Evolutionary conservation across 495 filamentous ascomycete species (phyloP).

Genomic region (Ascobolus immersus): DNA sequence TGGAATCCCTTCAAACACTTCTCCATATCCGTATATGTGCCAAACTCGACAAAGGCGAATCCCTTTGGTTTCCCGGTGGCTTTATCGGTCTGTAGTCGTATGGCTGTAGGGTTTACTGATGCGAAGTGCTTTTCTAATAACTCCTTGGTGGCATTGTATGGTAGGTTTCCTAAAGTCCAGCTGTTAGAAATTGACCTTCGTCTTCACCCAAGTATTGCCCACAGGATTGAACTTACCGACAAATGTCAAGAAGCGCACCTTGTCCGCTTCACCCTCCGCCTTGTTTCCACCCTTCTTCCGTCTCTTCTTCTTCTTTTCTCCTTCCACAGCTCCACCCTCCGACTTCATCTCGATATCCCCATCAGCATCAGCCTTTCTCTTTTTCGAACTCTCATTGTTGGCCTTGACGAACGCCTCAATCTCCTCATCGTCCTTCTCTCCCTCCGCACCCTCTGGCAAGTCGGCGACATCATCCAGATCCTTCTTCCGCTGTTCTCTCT

Average conservation of each 20-base stretch:
- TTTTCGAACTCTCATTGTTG: slow-evolving; percentile 9
- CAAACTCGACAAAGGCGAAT: slow-evolving; percentile 83
- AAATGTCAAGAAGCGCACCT: slow-evolving; percentile 57
- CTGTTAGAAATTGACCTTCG: slow-evolving; percentile 5
- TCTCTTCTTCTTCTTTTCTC: slow-evolving; percentile 13
- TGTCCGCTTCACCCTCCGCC: slow-evolving; percentile 19
- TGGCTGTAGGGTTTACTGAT: slow-evolving; percentile 38
- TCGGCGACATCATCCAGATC: slow-evolving; percentile 20
- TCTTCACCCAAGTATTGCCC: background rate
- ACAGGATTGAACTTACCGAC: slow-evolving; percentile 29
- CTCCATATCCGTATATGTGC: slow-evolving; percentile 72
- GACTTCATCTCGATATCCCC: slow-evolving; percentile 15
- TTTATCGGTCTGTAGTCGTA: slow-evolving; percentile 54
- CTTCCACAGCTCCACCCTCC: slow-evolving; percentile 21
- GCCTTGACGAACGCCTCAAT: slow-evolving; percentile 18
- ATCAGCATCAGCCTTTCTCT: slow-evolving; percentile 24
- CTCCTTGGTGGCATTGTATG: slow-evolving; percentile 48
- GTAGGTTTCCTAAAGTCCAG: slow-evolving; percentile 43
- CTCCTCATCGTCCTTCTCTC: slow-evolving; percentile 3
- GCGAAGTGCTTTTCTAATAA: slow-evolving; percentile 50
- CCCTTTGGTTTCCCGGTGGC: slow-evolving; percentile 50
- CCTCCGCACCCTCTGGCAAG: slow-evolving; percentile 6
- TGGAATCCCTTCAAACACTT: slow-evolving; percentile 74
- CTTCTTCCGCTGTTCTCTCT: slow-evolving; percentile 21
- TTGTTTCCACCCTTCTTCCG: slow-evolving; percentile 11